phyloP scores from a whole-genome alignment of 768 basidiomycete genomes.

The Termitomyces sp. region DNA sequence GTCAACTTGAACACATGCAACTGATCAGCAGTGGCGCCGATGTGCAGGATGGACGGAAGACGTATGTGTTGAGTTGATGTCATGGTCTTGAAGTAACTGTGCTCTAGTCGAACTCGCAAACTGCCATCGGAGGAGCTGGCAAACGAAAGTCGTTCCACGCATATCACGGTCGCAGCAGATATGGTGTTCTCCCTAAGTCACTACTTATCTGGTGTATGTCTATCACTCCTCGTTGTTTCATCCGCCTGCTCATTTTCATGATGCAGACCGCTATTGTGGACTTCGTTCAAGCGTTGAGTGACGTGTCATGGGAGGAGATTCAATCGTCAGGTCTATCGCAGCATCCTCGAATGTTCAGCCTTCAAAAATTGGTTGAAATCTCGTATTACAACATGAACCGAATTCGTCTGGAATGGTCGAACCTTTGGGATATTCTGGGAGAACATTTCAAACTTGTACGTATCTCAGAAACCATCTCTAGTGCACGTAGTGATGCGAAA shows the following conservation, averaged over 20 bases:
- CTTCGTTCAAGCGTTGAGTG: slow-evolving; percentile 92
- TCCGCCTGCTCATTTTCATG: slow-evolving; percentile 4
- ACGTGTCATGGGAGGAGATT: slow-evolving; percentile 99
- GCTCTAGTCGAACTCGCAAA: slow-evolving; percentile 45
- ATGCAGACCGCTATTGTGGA: slow-evolving; percentile 90
- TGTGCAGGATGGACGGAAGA: slow-evolving; percentile 75
- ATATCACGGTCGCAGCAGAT: slow-evolving; percentile 97
- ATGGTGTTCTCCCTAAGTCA: slow-evolving; percentile 98
- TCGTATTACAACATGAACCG: slow-evolving; percentile 99
- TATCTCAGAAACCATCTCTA: not conserved
- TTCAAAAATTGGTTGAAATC: slow-evolving; percentile 98
- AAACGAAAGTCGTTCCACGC: slow-evolving; percentile 93
- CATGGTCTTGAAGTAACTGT: slow-evolving; percentile 5
- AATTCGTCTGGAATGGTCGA: slow-evolving; percentile 97
- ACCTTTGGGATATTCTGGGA: slow-evolving; percentile 95
- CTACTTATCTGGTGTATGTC: slow-evolving; percentile 88
- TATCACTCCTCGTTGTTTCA: not conserved
- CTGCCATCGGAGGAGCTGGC: slow-evolving; percentile 89
- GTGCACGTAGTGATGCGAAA: not conserved
- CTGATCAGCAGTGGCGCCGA: slow-evolving; percentile 90
- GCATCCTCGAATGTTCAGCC: slow-evolving; percentile 90
- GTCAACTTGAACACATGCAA: slow-evolving; percentile 98
- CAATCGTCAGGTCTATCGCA: slow-evolving; percentile 94
- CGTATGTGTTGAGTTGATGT: slow-evolving; percentile 42
- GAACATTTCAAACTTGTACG: slow-evolving; percentile 96